These are phyloP conservation scores for Boletus tylopilopsis DNA, from an alignment of 768 basidiomycete genomes.

Conservation along the genomic window DNA sequence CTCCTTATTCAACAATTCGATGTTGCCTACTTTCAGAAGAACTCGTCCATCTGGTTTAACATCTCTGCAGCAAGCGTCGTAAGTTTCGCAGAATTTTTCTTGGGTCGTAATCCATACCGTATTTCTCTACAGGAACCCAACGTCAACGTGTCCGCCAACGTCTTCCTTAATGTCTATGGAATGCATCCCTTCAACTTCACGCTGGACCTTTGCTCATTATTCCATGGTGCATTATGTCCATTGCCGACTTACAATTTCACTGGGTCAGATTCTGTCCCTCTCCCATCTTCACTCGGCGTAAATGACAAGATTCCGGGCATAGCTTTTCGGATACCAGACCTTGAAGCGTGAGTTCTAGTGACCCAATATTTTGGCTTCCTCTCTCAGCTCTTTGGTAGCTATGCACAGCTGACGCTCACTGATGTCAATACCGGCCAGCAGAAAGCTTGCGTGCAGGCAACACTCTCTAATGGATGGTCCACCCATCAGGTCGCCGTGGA, in stretches of 20 bases:
- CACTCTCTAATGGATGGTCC: slow-evolving; percentile 89
- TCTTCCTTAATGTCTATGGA: slow-evolving; percentile 87
- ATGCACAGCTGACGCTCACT: slow-evolving; percentile 71
- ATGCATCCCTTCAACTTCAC: slow-evolving; percentile 78
- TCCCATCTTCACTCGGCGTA: slow-evolving; percentile 59
- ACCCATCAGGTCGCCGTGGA: slow-evolving; percentile 69
- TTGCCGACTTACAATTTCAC: slow-evolving; percentile 82
- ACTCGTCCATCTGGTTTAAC: slow-evolving; percentile 77
- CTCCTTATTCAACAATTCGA: slow-evolving; percentile 79
- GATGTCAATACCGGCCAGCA: slow-evolving; percentile 66
- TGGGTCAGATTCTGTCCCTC: slow-evolving; percentile 66
- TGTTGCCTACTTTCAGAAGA: slow-evolving; percentile 63
- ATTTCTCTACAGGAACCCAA: slow-evolving; percentile 51
- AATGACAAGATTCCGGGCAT: slow-evolving; percentile 63
- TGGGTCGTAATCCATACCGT: slow-evolving; percentile 10
- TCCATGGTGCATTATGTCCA: slow-evolving; percentile 79
- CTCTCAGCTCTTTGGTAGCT: slow-evolving; percentile 29
- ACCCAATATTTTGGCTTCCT: not conserved
- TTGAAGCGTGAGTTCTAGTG: slow-evolving; percentile 56
- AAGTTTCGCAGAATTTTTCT: slow-evolving; percentile 32
- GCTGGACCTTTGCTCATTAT: slow-evolving; percentile 78
- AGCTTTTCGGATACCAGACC: slow-evolving; percentile 84
- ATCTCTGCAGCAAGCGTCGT: slow-evolving; percentile 86
- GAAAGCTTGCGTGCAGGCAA: slow-evolving; percentile 89
- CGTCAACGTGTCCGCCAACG: slow-evolving; percentile 77